phyloP scores from a whole-genome alignment of 1,284 basidiomycete species.

The Tremellales sp. region DNA sequence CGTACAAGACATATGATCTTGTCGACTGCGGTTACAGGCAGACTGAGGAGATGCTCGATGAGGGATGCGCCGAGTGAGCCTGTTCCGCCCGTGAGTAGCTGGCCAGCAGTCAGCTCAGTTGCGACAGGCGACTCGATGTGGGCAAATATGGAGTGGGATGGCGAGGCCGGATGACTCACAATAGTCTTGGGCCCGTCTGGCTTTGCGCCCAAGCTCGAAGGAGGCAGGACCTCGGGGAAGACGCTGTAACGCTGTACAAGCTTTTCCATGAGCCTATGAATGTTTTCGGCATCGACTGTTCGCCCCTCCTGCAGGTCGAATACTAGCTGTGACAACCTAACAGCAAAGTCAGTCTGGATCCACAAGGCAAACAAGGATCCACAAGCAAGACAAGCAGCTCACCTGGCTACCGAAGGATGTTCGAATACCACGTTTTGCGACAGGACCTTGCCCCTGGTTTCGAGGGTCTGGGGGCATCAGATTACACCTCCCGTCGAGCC shows the following conservation, averaged over 20 bases:
- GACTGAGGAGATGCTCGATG: constrained; percentile 27
- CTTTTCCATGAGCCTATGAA: constrained; percentile 28
- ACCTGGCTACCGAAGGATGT: constrained; percentile 37
- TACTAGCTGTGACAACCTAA: constrained; percentile 20
- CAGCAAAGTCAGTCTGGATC: not conserved
- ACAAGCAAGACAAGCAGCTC: not conserved
- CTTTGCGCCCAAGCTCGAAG: no score
- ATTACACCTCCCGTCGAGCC: not conserved
- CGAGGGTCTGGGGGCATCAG: constrained; percentile 13
- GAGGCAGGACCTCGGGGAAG: constrained; percentile 9
- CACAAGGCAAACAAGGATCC: not conserved
- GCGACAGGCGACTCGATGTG: no score
- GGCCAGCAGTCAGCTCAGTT: no score
- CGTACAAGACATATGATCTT: constrained; percentile 45
- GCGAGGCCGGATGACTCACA: constrained; percentile 4
- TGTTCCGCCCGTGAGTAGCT: constrained; percentile 49
- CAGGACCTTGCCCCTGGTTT: constrained; percentile 25
- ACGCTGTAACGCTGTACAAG: constrained; percentile 35
- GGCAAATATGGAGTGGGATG: not conserved
- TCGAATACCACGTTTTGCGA: constrained; percentile 48
- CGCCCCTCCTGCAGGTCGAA: constrained; percentile 18
- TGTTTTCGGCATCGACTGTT: constrained; percentile 6
- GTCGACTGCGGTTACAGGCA: constrained; percentile 11
- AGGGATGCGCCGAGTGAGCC: constrained; percentile 48
- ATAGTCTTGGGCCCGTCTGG: constrained; percentile 11